Evolutionary conservation across 228 moss, liverwort and hornwort species (phyloP).

Genomic region (Sphagnum fallax): DNA sequence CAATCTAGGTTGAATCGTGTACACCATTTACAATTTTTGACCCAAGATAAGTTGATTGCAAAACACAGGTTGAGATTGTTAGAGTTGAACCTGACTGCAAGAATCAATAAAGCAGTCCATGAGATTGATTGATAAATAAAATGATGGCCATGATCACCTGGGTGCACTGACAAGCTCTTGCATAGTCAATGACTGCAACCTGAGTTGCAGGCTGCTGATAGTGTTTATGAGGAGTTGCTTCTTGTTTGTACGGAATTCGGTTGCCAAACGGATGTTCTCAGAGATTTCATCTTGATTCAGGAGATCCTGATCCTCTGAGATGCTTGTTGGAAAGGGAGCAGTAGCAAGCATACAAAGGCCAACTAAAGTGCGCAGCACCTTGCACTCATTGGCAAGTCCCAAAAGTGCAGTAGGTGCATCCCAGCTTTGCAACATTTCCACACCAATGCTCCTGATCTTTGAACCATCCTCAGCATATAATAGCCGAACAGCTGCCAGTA

Average conservation of each 20-base stretch:
- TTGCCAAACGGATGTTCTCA: constrained; percentile 28
- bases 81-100: no score
- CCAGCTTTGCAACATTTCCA: constrained; percentile 49
- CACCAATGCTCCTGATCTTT: constrained; percentile 12
- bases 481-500: constrained; percentile 57
- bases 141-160: no score
- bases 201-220: constrained; percentile 15
- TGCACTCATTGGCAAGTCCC: constrained; percentile 33
- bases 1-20: no score
- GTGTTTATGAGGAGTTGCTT: constrained; percentile 43
- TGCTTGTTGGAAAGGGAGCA: constrained; percentile 39
- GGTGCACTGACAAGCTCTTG: not conserved
- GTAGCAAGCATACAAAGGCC: constrained; percentile 48
- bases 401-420: constrained; percentile 21
- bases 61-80: no score
- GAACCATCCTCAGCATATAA: constrained; percentile 29
- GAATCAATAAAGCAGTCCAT: no score
- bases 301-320: constrained; percentile 36
- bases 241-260: constrained; percentile 49
- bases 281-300: constrained; percentile 22
- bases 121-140: no score
- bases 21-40: no score
- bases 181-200: constrained; percentile 1
- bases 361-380: constrained; percentile 42
- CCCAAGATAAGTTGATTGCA: no score